Evolutionary conservation across 768 basidiomycete genomes (phyloP).

Genomic region (Sarcodon sp.): DNA sequence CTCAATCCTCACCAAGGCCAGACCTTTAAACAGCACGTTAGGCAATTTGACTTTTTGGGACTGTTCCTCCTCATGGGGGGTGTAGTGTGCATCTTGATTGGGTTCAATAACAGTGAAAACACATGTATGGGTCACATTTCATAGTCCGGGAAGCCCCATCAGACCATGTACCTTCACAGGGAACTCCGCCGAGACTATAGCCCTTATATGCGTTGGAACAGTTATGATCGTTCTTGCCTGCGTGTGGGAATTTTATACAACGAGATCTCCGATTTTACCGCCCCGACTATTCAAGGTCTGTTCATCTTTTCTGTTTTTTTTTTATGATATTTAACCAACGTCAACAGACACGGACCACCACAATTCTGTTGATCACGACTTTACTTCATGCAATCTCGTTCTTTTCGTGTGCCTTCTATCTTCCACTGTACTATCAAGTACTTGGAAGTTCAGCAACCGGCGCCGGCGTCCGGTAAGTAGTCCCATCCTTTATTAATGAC

Average conservation of each 20-base stretch:
- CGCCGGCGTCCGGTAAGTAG: slow-evolving; percentile 48
- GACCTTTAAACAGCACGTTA: slow-evolving; percentile 42
- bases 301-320: background rate
- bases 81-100: slow-evolving; percentile 56
- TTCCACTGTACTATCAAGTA: slow-evolving; percentile 71
- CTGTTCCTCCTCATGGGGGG: slow-evolving; percentile 49
- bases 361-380: slow-evolving; percentile 37
- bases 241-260: slow-evolving; percentile 50
- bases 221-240: slow-evolving; percentile 35
- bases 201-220: slow-evolving; percentile 45
- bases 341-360: slow-evolving; percentile 58
- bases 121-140: slow-evolving; percentile 33
- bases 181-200: slow-evolving; percentile 46
- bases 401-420: slow-evolving; percentile 50
- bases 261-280: slow-evolving; percentile 58
- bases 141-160: background rate
- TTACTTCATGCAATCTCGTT: slow-evolving; percentile 58
- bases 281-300: slow-evolving; percentile 60
- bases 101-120: slow-evolving; percentile 59
- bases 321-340: background rate
- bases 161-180: slow-evolving; percentile 16
- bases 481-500: too few relatives aligned
- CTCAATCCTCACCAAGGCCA: slow-evolving; percentile 62
- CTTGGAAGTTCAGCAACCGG: slow-evolving; percentile 63
- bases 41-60: slow-evolving; percentile 63